Evolutionary conservation across 345 rosid genomes (phyloP).

Genomic region (Eucalyptus guilfoylei): DNA sequence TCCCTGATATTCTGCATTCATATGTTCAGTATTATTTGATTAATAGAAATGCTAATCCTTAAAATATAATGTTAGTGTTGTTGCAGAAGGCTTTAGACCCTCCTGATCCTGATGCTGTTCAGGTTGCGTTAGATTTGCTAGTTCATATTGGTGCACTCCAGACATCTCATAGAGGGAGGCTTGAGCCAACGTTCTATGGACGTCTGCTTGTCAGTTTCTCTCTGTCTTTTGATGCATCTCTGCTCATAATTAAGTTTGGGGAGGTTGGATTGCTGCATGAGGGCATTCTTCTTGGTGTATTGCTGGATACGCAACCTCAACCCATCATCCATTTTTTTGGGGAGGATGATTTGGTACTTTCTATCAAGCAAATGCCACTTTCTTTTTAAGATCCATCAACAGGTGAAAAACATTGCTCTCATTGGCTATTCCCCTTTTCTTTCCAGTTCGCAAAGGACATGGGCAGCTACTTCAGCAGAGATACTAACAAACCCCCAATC

Average conservation of each 20-base stretch:
- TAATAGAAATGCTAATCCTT: neutral
- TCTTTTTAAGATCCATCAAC: neutral
- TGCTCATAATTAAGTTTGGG: constrained; percentile 72
- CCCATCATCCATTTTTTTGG: constrained; percentile 80
- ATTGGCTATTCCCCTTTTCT: neutral
- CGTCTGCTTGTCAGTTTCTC: constrained; percentile 75
- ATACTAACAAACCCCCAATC: constrained; percentile 18
- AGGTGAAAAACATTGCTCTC: neutral
- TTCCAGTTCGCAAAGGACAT: constrained; percentile 53
- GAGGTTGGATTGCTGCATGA: constrained; percentile 70
- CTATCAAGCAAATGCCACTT: neutral
- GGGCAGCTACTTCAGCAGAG: constrained; percentile 33
- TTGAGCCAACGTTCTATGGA: constrained; percentile 87
- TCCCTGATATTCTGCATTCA: neutral
- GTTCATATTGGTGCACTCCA: constrained; percentile 41
- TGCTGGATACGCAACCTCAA: constrained; percentile 73
- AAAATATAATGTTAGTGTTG: constrained; percentile 32
- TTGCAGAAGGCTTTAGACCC: constrained; percentile 86
- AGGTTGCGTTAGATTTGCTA: constrained; percentile 60
- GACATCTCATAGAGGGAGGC: constrained; percentile 40
- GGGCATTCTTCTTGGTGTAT: constrained; percentile 75
- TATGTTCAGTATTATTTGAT: neutral
- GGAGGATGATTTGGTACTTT: constrained; percentile 52
- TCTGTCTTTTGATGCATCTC: constrained; percentile 71
- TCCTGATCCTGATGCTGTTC: constrained; percentile 59